Percentiles rank a stretch among this genome's conserved stretches.
Evolutionary conservation across 768 basidiomycete genomes (phyloP).

Genomic region (Melanogaster broomeanus): DNA sequence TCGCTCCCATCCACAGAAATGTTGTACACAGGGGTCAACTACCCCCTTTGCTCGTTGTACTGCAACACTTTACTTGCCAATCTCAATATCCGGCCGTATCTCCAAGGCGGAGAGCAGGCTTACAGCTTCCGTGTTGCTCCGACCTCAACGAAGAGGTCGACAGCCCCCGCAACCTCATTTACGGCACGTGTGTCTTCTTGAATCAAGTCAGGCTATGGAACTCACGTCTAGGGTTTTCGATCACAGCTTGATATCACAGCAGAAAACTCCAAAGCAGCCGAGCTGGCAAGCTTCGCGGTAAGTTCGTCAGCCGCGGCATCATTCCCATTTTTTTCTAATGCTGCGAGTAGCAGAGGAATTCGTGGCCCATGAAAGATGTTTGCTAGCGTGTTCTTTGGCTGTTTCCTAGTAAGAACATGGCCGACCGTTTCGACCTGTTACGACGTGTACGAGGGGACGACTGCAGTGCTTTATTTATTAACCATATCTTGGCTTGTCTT

Average conservation of each 20-base stretch:
- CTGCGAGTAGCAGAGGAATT: not conserved
- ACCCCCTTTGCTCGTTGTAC: constrained; percentile 24
- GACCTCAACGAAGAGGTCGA: not conserved
- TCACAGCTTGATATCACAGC: not conserved
- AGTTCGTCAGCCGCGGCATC: not conserved
- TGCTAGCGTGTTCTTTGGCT: not conserved
- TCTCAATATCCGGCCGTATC: constrained; percentile 10
- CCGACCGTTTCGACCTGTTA: too few relatives aligned
- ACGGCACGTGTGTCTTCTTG: not conserved
- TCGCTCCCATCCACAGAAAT: not conserved
- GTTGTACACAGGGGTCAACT: constrained; percentile 10
- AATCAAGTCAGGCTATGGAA: not conserved
- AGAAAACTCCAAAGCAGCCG: not conserved
- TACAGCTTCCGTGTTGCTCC: not conserved
- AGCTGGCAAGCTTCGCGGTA: not conserved
- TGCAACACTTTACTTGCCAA: constrained; percentile 22
- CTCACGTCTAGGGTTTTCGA: not conserved
- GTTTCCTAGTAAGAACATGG: not conserved
- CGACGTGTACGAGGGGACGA: too few relatives aligned
- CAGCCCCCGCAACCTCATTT: not conserved
- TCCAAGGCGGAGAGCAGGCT: not conserved
- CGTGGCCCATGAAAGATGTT: not conserved
- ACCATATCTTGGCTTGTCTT: too few relatives aligned
- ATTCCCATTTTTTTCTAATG: not conserved
- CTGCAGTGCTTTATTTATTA: too few relatives aligned